Percentiles rank a stretch among this genome's conserved stretches.
phyloP scores from a whole-genome alignment of 2,329 filamentous ascomycete species.

The Leptosphaerulina australis region DNA sequence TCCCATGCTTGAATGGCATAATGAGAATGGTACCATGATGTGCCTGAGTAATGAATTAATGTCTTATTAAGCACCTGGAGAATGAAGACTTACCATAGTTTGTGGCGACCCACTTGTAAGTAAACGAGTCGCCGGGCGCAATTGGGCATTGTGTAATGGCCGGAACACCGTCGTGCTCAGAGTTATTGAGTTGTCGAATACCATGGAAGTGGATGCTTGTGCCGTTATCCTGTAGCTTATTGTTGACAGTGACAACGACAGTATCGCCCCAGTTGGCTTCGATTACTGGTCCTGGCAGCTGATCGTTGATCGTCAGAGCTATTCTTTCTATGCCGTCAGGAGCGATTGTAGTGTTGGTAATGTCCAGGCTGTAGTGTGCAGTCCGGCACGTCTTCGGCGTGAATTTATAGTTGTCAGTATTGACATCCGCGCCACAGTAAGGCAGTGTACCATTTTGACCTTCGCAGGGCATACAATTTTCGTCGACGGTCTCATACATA shows the following conservation, averaged over 20 bases:
- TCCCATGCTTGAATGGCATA: slow-evolving; percentile 58
- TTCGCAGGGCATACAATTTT: slow-evolving; percentile 32
- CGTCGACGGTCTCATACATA: slow-evolving; percentile 10
- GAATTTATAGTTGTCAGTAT: slow-evolving; percentile 46
- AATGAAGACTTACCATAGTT: no score
- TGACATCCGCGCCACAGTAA: slow-evolving; percentile 45
- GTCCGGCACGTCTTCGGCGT: slow-evolving; percentile 48
- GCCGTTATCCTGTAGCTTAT: slow-evolving; percentile 49
- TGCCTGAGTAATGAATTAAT: no score
- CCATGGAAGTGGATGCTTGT: slow-evolving; percentile 60
- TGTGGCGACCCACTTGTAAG: slow-evolving; percentile 58
- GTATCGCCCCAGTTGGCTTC: slow-evolving; percentile 63
- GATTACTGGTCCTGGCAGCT: slow-evolving; percentile 75
- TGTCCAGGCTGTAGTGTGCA: slow-evolving; percentile 41
- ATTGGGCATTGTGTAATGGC: slow-evolving; percentile 69
- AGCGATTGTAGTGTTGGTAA: slow-evolving; percentile 40
- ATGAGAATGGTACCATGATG: slow-evolving; percentile 66
- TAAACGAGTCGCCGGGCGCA: slow-evolving; percentile 38
- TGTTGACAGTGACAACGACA: slow-evolving; percentile 43
- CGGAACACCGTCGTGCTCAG: slow-evolving; percentile 78
- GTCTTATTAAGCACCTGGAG: no score
- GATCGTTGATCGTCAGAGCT: slow-evolving; percentile 77
- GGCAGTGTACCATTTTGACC: slow-evolving; percentile 41
- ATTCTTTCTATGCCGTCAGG: slow-evolving; percentile 71
- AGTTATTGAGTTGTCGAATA: slow-evolving; percentile 57